Conservation (phyloP, 352 stramenopile genomes). For the Pelagophyceae sp. region DNA sequence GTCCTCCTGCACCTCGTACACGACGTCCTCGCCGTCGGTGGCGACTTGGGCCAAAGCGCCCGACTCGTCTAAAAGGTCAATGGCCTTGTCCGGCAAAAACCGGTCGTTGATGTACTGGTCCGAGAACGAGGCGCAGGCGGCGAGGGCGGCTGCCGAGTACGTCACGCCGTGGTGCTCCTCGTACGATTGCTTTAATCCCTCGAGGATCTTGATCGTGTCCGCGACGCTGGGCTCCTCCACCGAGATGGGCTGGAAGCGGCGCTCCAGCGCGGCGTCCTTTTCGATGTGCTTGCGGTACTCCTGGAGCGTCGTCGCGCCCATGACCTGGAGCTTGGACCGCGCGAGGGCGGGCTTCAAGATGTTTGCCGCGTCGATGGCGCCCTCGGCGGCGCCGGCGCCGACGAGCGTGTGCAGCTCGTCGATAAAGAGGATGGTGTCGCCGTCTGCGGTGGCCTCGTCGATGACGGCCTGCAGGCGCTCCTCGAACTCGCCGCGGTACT, state of each 20-base stretch:
- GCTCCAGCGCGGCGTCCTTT: slow-evolving; percentile 75
- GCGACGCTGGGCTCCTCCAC: slow-evolving; percentile 74
- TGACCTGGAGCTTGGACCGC: slow-evolving; percentile 69
- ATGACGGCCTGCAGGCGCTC: slow-evolving; percentile 81
- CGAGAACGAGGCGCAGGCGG: slow-evolving; percentile 55
- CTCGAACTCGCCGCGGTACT: slow-evolving; percentile 90
- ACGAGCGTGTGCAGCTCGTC: slow-evolving; percentile 86
- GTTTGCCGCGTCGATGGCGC: slow-evolving; percentile 76
- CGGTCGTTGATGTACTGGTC: slow-evolving; percentile 81
- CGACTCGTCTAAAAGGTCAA: slow-evolving; percentile 89
- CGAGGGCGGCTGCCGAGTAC: slow-evolving; percentile 63
- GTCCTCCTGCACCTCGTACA: slow-evolving; percentile 44
- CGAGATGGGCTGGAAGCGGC: slow-evolving; percentile 72
- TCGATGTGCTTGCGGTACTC: slow-evolving; percentile 88
- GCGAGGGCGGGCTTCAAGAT: slow-evolving; percentile 81
- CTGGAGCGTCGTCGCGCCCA: slow-evolving; percentile 79
- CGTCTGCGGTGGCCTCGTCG: slow-evolving; percentile 70
- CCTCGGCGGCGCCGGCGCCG: slow-evolving; percentile 69
- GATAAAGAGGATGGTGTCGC: slow-evolving; percentile 80
- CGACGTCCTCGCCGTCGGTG: slow-evolving; percentile 36
- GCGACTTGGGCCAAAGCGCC: slow-evolving; percentile 63
- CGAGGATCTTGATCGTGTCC: slow-evolving; percentile 74
- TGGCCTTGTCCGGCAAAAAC: slow-evolving; percentile 90
- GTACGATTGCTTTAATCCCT: slow-evolving; percentile 72
- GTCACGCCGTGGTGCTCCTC: slow-evolving; percentile 72